Conservation (phyloP, 2,329 filamentous ascomycete species). For the Talaromyces sp. region DNA sequence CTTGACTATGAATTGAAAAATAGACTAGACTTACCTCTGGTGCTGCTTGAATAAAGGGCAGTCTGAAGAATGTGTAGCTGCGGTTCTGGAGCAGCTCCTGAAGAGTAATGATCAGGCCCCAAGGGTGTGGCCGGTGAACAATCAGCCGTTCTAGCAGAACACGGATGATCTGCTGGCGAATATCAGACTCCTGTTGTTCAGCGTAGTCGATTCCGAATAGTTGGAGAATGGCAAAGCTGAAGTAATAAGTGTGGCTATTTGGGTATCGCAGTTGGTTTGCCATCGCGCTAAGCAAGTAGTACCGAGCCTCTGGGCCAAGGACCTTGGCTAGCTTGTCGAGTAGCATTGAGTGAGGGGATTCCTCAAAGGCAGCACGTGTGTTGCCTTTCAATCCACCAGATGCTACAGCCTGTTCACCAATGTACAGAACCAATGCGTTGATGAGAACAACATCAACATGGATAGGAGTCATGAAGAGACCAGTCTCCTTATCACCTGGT, state of each 20-base stretch:
- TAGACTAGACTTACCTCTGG: slow-evolving; percentile 65
- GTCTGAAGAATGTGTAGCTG: slow-evolving; percentile 85
- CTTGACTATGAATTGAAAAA: slow-evolving; percentile 12
- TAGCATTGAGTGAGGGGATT: slow-evolving; percentile 67
- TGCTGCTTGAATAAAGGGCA: slow-evolving; percentile 85
- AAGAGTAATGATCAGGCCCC: slow-evolving; percentile 86
- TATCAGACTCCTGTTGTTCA: slow-evolving; percentile 70
- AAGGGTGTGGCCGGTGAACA: slow-evolving; percentile 88
- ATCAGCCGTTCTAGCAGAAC: slow-evolving; percentile 84
- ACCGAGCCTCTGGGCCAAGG: slow-evolving; percentile 73
- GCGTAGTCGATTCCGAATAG: slow-evolving; percentile 74
- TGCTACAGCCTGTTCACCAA: slow-evolving; percentile 70
- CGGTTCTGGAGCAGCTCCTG: slow-evolving; percentile 89
- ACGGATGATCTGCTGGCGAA: slow-evolving; percentile 87
- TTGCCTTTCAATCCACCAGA: slow-evolving; percentile 59
- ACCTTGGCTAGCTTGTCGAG: slow-evolving; percentile 75
- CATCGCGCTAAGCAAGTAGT: slow-evolving; percentile 80
- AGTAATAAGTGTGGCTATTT: slow-evolving; percentile 88
- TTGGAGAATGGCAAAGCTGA: slow-evolving; percentile 79
- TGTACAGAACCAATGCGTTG: slow-evolving; percentile 78
- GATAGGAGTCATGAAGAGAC: slow-evolving; percentile 65
- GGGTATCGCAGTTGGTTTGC: slow-evolving; percentile 90
- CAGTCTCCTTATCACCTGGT: slow-evolving; percentile 57
- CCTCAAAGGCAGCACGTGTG: slow-evolving; percentile 59
- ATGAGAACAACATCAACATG: slow-evolving; percentile 69